A percentile compares a stretch with the other conserved stretches of the same genome.
Conservation (phyloP, 306 rosid species). For the Begonia peltatifolia region DNA sequence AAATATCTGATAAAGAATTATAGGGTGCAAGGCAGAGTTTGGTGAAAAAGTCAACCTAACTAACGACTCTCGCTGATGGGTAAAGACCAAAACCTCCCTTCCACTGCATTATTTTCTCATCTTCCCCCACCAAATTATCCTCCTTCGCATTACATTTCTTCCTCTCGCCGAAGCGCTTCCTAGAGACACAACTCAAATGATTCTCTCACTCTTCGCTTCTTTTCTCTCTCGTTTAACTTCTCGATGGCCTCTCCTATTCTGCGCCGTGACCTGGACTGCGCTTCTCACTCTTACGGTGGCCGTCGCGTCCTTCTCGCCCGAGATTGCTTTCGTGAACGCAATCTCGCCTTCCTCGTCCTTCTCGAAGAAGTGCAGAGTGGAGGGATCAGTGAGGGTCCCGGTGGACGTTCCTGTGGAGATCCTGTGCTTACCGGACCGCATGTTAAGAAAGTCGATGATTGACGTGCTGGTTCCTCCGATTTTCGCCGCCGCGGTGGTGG, state of each 20-base stretch:
- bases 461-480: conserved; percentile 52
- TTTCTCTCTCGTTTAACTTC: conserved; percentile 15
- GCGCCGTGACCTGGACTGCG: conserved; percentile 48
- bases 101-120: conserved; percentile 1
- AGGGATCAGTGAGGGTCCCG: conserved; percentile 46
- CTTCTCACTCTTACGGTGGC: conserved; percentile 47
- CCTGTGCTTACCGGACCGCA: conserved; percentile 41
- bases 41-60: too few species aligned
- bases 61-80: too few species aligned
- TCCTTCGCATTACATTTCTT: conserved; percentile 4
- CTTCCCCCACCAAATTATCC: conserved; percentile 10
- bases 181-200: conserved; percentile 18
- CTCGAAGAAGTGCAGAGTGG: conserved; percentile 25
- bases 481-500: conserved; percentile 46
- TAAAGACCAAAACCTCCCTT: too few species aligned
- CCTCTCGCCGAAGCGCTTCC: background rate
- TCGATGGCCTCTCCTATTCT: conserved; percentile 50
- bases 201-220: conserved; percentile 26
- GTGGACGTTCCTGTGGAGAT: conserved; percentile 50
- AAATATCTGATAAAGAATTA: too few species aligned
- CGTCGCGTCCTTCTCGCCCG: conserved; percentile 54
- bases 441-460: conserved; percentile 29
- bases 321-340: conserved; percentile 57
- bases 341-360: conserved; percentile 42
- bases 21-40: too few species aligned